These are phyloP conservation scores for Aspergillus hiratsukae DNA, from an alignment of 2,329 filamentous ascomycete species.

Conservation along the genomic window DNA sequence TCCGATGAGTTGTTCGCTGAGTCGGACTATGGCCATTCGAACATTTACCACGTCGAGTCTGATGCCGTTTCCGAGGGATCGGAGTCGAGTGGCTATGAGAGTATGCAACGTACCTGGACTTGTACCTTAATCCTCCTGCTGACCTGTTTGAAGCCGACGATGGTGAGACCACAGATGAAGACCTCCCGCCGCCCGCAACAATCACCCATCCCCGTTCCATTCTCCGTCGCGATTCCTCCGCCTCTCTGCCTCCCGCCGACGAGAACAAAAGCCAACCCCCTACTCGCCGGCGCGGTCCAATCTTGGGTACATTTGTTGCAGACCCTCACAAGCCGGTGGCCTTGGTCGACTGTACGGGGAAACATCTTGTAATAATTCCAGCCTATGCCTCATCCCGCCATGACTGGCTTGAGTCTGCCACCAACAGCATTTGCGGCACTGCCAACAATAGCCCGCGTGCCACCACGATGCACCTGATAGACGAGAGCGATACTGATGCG, in stretches of 20 bases:
- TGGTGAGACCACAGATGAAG: slow-evolving; percentile 59
- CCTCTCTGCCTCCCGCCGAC: slow-evolving; percentile 41
- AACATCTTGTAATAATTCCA: slow-evolving; percentile 45
- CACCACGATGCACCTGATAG: slow-evolving; percentile 35
- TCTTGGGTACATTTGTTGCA: slow-evolving; percentile 46
- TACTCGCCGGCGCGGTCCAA: slow-evolving; percentile 41
- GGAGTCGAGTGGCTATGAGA: slow-evolving; percentile 54
- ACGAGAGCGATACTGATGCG: slow-evolving; percentile 44
- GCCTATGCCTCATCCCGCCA: slow-evolving; percentile 44
- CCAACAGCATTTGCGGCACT: slow-evolving; percentile 39
- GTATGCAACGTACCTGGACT: slow-evolving; percentile 42
- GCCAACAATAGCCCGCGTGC: slow-evolving; percentile 41
- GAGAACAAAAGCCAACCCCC: slow-evolving; percentile 31
- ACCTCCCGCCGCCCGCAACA: slow-evolving; percentile 46
- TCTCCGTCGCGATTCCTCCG: slow-evolving; percentile 46
- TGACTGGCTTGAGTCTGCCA: slow-evolving; percentile 42
- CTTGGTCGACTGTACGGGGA: slow-evolving; percentile 45
- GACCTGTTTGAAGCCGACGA: slow-evolving; percentile 51
- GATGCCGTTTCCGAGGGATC: slow-evolving; percentile 35
- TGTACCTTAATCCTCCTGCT: slow-evolving; percentile 35
- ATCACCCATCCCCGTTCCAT: slow-evolving; percentile 48
- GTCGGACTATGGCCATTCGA: slow-evolving; percentile 37
- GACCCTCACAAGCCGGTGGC: slow-evolving; percentile 47
- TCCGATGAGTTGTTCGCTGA: slow-evolving; percentile 38
- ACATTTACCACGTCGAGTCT: slow-evolving; percentile 44